phyloP scores from a whole-genome alignment of 192 early-diverging fungal genomes.

The Podila epicladia region DNA sequence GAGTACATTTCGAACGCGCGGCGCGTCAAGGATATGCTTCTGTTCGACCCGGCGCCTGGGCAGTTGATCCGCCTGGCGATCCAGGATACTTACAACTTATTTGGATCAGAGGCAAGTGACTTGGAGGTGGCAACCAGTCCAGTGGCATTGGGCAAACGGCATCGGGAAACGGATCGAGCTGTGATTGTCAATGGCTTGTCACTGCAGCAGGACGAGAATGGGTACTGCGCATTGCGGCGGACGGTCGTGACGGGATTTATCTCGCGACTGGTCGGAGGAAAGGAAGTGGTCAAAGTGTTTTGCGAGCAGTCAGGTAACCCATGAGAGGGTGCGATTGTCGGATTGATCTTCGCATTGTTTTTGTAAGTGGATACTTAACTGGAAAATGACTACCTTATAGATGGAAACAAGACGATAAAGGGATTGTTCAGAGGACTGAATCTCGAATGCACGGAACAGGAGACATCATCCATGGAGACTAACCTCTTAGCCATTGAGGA shows the following conservation, averaged over 20 bases:
- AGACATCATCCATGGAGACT: not conserved
- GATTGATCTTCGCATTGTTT: too few relatives aligned
- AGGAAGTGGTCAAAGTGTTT: slow-evolving; percentile 8
- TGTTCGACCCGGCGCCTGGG: slow-evolving; percentile 29
- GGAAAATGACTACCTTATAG: too few relatives aligned
- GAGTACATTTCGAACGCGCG: slow-evolving; percentile 1
- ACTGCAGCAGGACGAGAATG: slow-evolving; percentile 19
- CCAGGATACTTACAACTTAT: not conserved
- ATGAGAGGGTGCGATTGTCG: too few relatives aligned
- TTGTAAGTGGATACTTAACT: too few relatives aligned
- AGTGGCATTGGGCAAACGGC: not conserved
- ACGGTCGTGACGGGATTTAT: slow-evolving; percentile 16
- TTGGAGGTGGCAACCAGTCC: too few relatives aligned
- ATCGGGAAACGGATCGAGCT: not conserved
- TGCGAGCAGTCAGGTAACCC: not conserved
- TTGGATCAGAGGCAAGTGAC: not conserved
- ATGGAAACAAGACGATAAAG: not conserved
- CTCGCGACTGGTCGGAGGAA: slow-evolving; percentile 9
- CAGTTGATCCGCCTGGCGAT: slow-evolving; percentile 4
- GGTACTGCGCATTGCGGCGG: slow-evolving; percentile 16
- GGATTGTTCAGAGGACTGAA: slow-evolving; percentile 16
- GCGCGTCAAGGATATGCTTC: slow-evolving; percentile 20
- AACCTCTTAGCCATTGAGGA: slow-evolving; percentile 10
- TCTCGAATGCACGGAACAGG: not conserved
- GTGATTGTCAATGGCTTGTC: slow-evolving; percentile 20